phyloP scores from a whole-genome alignment of 2,329 filamentous ascomycete genomes.

The Scedosporium boydii region DNA sequence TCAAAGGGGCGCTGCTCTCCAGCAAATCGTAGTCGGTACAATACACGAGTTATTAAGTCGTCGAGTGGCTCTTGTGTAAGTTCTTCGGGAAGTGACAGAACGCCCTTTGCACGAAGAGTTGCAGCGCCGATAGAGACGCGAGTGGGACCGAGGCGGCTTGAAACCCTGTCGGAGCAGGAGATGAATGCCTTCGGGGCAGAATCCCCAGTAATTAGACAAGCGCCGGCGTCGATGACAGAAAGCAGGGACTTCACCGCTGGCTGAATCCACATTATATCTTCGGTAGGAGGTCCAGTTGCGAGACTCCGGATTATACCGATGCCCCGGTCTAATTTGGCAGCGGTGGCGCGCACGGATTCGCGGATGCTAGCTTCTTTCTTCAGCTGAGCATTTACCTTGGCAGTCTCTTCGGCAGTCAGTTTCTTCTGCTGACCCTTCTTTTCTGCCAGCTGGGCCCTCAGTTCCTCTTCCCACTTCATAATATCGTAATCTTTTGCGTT shows the following conservation, averaged over 20 bases:
- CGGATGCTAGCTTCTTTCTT: slow-evolving; percentile 79
- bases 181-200: slow-evolving; percentile 70
- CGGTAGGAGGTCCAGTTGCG: slow-evolving; percentile 78
- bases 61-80: slow-evolving; percentile 74
- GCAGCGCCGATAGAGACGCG: slow-evolving; percentile 81
- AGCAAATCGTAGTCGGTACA: slow-evolving; percentile 84
- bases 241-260: slow-evolving; percentile 66
- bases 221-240: slow-evolving; percentile 67
- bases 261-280: slow-evolving; percentile 81
- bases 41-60: slow-evolving; percentile 72
- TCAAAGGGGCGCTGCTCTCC: slow-evolving; percentile 94
- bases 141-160: slow-evolving; percentile 63
- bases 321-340: slow-evolving; percentile 66
- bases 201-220: slow-evolving; percentile 72
- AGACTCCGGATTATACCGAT: slow-evolving; percentile 79
- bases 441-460: slow-evolving; percentile 75
- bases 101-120: slow-evolving; percentile 68
- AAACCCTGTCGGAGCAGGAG: slow-evolving; percentile 65
- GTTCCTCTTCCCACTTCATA: slow-evolving; percentile 92
- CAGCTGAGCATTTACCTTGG: slow-evolving; percentile 84
- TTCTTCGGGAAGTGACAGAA: slow-evolving; percentile 61
- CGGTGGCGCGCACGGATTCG: slow-evolving; percentile 57
- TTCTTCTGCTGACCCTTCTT: slow-evolving; percentile 92
- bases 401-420: slow-evolving; percentile 76
- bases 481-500: slow-evolving; percentile 93